phyloP scores from a whole-genome alignment of 257 asterid species.

The Sherardia arvensis region DNA sequence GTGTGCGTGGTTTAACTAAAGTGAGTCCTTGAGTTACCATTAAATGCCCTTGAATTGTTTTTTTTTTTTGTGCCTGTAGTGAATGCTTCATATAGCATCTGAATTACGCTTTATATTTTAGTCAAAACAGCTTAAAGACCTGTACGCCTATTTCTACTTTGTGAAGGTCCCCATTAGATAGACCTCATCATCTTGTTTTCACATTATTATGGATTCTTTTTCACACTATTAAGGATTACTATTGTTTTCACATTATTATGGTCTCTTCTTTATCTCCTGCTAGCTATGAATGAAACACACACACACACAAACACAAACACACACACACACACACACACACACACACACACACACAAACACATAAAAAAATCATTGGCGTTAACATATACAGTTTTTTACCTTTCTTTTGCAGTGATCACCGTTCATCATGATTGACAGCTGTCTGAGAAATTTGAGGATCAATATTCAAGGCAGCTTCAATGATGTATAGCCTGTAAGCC shows the following conservation, averaged over 20 bases:
- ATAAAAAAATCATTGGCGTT: neutral
- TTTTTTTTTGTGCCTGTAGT: neutral
- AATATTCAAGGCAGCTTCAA: neutral
- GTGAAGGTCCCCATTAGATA: slow-evolving; percentile 5
- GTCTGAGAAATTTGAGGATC: neutral
- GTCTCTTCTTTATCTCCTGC: neutral
- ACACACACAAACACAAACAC: neutral
- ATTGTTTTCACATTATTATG: slow-evolving; percentile 1
- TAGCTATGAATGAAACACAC: neutral
- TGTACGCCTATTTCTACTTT: neutral
- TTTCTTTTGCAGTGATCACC: neutral
- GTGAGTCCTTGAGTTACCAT: neutral
- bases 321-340: neutral
- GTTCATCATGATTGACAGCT: neutral
- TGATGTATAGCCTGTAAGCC: neutral
- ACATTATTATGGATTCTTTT: slow-evolving; percentile 1
- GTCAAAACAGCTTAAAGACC: slow-evolving; percentile 4
- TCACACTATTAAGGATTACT: neutral
- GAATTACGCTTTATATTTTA: neutral
- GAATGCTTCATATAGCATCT: neutral
- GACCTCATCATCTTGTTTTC: slow-evolving; percentile 6
- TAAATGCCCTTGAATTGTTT: neutral
- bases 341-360: neutral
- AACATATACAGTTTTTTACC: neutral
- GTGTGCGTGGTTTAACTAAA: neutral